These are phyloP conservation scores for Psilocybe sp. DNA, from an alignment of 768 basidiomycete species.

Conservation along the genomic window DNA sequence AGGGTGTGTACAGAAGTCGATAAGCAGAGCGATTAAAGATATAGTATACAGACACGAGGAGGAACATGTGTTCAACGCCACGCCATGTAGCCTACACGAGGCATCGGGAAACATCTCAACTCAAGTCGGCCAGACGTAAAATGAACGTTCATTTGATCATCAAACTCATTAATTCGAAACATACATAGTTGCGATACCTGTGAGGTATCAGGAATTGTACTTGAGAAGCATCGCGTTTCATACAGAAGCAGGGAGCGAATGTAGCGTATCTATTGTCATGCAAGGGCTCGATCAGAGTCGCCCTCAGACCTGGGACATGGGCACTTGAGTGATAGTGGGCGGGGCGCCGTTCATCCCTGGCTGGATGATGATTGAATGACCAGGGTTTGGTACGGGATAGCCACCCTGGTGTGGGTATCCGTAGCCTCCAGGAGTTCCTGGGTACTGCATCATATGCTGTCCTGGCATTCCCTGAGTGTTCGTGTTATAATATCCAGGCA, in stretches of 20 bases:
- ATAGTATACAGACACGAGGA: slow-evolving; percentile 4
- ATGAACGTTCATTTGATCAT: background rate
- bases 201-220: background rate
- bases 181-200: background rate
- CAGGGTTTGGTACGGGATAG: slow-evolving; percentile 33
- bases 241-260: background rate
- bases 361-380: slow-evolving; percentile 67
- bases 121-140: slow-evolving; percentile 1
- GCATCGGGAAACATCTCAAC: background rate
- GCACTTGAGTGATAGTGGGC: slow-evolving; percentile 61
- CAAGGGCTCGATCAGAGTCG: too few relatives aligned
- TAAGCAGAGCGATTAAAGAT: background rate
- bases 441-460: slow-evolving; percentile 28
- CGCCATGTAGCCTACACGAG: slow-evolving; percentile 5
- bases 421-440: slow-evolving; percentile 28
- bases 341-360: slow-evolving; percentile 60
- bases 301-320: slow-evolving; percentile 26
- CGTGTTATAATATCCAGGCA: slow-evolving; percentile 58
- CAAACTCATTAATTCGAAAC: background rate
- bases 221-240: background rate
- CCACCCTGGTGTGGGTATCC: slow-evolving; percentile 20
- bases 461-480: slow-evolving; percentile 20
- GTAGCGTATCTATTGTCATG: too few relatives aligned
- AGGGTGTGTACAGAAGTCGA: background rate
- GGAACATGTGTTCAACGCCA: too few relatives aligned